Evolutionary conservation across 2,329 filamentous ascomycete genomes (phyloP).

Genomic region (Fusarium torreyae): DNA sequence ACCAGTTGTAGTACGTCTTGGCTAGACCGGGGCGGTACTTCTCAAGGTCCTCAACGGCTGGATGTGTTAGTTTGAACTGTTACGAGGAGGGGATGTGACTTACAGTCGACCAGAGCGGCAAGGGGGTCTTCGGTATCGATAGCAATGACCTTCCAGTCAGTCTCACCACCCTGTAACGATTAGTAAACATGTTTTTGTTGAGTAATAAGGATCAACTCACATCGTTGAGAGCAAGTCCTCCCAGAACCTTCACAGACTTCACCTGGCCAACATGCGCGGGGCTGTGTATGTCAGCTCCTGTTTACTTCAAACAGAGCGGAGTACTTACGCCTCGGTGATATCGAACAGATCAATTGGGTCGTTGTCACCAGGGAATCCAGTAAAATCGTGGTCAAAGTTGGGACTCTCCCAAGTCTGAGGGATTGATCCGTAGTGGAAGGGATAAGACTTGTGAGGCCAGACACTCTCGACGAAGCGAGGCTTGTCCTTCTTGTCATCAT

Average conservation of each 20-base stretch:
- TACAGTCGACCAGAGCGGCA: slow-evolving; percentile 54
- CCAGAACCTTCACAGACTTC: slow-evolving; percentile 60
- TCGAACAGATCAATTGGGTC: slow-evolving; percentile 61
- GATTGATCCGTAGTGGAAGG: slow-evolving; percentile 61
- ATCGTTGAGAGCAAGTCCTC: slow-evolving; percentile 58
- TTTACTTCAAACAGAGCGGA: accelerated
- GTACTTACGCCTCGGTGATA: slow-evolving; percentile 49
- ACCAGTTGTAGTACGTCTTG: slow-evolving; percentile 57
- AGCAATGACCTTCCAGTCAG: slow-evolving; percentile 60
- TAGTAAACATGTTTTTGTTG: accelerated
- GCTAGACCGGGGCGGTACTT: slow-evolving; percentile 57
- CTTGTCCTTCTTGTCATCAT: slow-evolving; percentile 57
- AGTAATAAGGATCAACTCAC: slow-evolving; percentile 30
- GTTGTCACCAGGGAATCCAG: slow-evolving; percentile 57
- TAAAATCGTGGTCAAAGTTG: slow-evolving; percentile 58
- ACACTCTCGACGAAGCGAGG: slow-evolving; percentile 59
- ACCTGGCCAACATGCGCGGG: slow-evolving; percentile 57
- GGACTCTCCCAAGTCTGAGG: slow-evolving; percentile 63
- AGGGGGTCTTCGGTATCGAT: slow-evolving; percentile 59
- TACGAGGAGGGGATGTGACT: slow-evolving; percentile 13
- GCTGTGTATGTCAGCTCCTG: slow-evolving; percentile 1
- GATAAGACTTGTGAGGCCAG: slow-evolving; percentile 62
- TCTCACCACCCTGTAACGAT: slow-evolving; percentile 49
- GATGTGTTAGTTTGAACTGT: slow-evolving; percentile 20
- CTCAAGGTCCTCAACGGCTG: slow-evolving; percentile 57